Evolutionary conservation across 1,284 basidiomycete genomes (phyloP).

Genomic region (Cryptococcus sp.): DNA sequence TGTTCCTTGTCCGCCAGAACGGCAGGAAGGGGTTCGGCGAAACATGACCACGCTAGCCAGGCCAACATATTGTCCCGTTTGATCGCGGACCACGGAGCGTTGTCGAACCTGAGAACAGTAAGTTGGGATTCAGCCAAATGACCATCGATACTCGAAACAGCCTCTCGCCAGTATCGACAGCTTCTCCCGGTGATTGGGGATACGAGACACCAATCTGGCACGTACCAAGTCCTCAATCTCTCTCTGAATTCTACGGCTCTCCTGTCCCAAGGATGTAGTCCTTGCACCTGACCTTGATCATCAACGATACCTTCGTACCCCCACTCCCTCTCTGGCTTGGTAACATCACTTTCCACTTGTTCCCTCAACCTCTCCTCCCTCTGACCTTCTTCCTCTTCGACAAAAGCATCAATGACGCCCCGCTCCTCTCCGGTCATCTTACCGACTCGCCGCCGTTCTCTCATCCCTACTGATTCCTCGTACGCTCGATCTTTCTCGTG

Average conservation of each 20-base stretch:
- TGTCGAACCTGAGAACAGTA: conserved; percentile 64
- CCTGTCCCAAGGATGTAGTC: conserved; percentile 40
- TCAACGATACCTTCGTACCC: conserved; percentile 28
- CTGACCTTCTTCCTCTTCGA: conserved; percentile 32
- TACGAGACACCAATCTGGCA: not conserved
- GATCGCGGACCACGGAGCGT: conserved; percentile 72
- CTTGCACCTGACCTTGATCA: conserved; percentile 27
- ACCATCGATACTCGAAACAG: no score
- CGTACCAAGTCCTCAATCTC: conserved; percentile 51
- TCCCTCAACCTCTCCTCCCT: conserved; percentile 30
- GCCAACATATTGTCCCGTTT: conserved; percentile 65
- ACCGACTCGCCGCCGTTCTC: conserved; percentile 25
- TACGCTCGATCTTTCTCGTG: conserved; percentile 30
- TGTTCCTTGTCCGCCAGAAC: conserved; percentile 57
- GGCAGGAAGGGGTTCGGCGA: conserved; percentile 61
- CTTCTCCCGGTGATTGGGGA: not conserved
- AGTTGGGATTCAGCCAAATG: no score
- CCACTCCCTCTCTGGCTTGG: conserved; percentile 9
- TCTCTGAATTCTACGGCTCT: conserved; percentile 52
- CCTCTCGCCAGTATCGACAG: conserved; percentile 14
- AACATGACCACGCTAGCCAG: conserved; percentile 86
- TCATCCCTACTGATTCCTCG: conserved; percentile 29
- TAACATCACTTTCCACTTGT: conserved; percentile 32
- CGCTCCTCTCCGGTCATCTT: conserved; percentile 26
- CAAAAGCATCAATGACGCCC: conserved; percentile 28